Base-by-base conservation (phyloP, 108 stramenopile genomes). In the Nitzschia inconspicua region DNA sequence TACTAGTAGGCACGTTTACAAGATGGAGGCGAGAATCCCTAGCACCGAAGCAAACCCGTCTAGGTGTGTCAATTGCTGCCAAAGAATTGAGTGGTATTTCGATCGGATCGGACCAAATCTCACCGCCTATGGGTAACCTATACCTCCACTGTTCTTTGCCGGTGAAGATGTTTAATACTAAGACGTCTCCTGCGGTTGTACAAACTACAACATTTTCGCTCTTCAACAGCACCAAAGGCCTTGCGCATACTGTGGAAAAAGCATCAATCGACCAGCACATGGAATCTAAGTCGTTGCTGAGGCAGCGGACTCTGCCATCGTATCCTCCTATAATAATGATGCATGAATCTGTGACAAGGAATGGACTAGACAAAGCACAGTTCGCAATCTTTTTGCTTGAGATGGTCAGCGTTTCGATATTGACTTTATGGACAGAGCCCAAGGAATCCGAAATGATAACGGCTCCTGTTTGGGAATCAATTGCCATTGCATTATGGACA, bases 131-230 rank as follows among this genome's bases (percentile, higher is more conserved):
- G 25, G 34, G 1, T 8, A 55, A 16, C 6, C 66, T 46, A 27
- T 55, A 32, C 10, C 29, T 44, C 52, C 60, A 62, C 42, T 20
- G 18, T 16, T 31, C 19, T 14, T 13, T 55, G 25, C 59, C 68
- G 27, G 14, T 40, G 35, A 6, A 14, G 24, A 10, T 29, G 13
- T 36, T 23, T 2, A 60, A 11, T 11, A 55, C 26, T 6, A 62
- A 10, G 0, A 75, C 1, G 22, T 75, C 30, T 23, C 73, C 73
- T 3, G 66, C 60, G 2, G 65, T 73, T 30, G 72, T 73, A 8
- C 44, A 43, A 48, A 43, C 48, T 31, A 57, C 47, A 31, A 59
- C 26, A 14, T 47, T 42, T 9, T 25, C 28, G 19, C 40, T 55
- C 19, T 63, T 29, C 26, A 16, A 9, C 20, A 52, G 14, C 11